Conservation (phyloP, 768 basidiomycete species). For the Hirschioporus abietinus region DNA sequence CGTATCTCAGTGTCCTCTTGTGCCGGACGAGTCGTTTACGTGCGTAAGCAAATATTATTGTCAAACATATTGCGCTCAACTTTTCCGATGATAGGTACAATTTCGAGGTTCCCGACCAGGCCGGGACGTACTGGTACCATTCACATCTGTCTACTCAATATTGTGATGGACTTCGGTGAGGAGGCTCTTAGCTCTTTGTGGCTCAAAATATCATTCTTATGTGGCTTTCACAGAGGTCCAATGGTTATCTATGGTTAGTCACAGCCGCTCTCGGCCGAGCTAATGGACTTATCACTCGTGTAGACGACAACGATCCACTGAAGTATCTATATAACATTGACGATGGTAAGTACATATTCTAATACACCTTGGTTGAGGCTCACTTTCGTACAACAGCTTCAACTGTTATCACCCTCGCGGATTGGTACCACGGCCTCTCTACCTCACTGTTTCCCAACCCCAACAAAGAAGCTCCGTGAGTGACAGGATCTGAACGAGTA, state of each 20-base stretch:
- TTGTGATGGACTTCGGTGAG: conserved; percentile 25
- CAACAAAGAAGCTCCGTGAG: conserved; percentile 1
- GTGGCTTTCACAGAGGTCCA: conserved; percentile 29
- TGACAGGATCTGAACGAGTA: not conserved
- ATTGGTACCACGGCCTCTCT: conserved; percentile 32
- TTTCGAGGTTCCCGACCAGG: conserved; percentile 26
- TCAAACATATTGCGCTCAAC: not conserved
- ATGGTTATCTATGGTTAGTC: conserved; percentile 39
- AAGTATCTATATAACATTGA: conserved; percentile 32
- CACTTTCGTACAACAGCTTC: conserved; percentile 22
- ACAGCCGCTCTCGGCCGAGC: not conserved
- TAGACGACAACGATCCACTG: conserved; percentile 3
- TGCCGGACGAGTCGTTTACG: conserved; percentile 33
- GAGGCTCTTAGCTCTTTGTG: not conserved
- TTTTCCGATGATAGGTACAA: conserved; percentile 23
- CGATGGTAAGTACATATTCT: conserved; percentile 25
- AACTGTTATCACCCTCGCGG: conserved; percentile 38
- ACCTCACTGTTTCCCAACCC: not conserved
- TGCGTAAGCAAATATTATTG: not conserved
- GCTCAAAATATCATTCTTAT: not conserved
- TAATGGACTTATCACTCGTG: not conserved
- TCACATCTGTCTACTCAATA: conserved; percentile 34
- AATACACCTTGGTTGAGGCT: not conserved
- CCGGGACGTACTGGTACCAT: conserved; percentile 32
- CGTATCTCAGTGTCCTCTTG: conserved; percentile 43